A percentile compares a stretch with the other conserved stretches of the same genome.
Evolutionary conservation across 164 flowering plant species (phyloP).

Genomic region (Berberis thunbergii): DNA sequence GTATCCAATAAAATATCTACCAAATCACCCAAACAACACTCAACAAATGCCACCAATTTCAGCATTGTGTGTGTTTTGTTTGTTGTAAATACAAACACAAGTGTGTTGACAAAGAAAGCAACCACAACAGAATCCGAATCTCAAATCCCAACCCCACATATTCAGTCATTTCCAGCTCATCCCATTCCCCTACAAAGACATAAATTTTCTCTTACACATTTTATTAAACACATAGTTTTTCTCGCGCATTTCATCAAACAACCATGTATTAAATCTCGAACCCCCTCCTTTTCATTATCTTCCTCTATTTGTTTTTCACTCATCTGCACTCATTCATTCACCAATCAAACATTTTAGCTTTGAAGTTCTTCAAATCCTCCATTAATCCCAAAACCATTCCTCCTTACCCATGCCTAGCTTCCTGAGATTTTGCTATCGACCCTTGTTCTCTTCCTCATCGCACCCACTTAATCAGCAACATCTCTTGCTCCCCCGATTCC

Average conservation of each 20-base stretch:
- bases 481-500: constrained; percentile 45
- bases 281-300: neutral
- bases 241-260: neutral
- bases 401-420: constrained; percentile 49
- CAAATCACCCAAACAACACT: too few relatives aligned
- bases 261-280: neutral
- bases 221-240: neutral
- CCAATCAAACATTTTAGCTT: constrained; percentile 43
- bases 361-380: constrained; percentile 40
- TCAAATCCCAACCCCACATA: too few relatives aligned
- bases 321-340: constrained; percentile 25
- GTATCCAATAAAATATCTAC: too few relatives aligned
- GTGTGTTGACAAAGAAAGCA: too few relatives aligned
- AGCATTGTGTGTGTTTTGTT: too few relatives aligned
- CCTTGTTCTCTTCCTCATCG: constrained; percentile 55
- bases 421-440: constrained; percentile 62
- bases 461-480: constrained; percentile 50
- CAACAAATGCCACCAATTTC: too few relatives aligned
- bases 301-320: neutral
- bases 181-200: too few relatives aligned
- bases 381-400: constrained; percentile 40
- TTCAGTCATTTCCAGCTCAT: too few relatives aligned
- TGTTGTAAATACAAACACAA: too few relatives aligned
- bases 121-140: too few relatives aligned
- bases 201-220: neutral